Base-by-base conservation (phyloP, 352 stramenopile species). In the Pythium dissimile region DNA sequence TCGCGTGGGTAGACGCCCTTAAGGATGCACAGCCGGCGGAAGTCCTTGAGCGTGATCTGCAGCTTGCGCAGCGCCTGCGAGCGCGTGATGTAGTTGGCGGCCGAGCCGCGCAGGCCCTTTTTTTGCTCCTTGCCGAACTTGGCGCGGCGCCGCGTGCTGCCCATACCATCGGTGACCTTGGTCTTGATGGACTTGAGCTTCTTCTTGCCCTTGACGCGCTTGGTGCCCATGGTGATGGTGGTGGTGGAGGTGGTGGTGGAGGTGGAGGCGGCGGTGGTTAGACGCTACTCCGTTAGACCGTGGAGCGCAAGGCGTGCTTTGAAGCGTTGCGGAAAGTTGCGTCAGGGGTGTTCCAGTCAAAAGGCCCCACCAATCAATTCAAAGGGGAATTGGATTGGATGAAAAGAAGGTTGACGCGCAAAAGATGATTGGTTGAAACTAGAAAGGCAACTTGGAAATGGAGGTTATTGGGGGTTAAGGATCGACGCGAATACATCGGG, bases 1-100 rank as follows among this genome's bases (percentile, higher is more conserved):
- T 99, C 94, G 47, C 97, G 84, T 20, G 97, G 97, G 80, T 99
- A 99, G 34, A 99, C 96, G 35, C 97, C 97, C 76, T 99, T 99
- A 38, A 99, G 80, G 69, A 99, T 99, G 71, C 97, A 99, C 1
- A 99, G 76, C 5, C 97, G 87, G 32, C 95, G 87, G 81, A 99
- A 99, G 64, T 99, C 97, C 71, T 98, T 98, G 51, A 99, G 85
- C 46, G 92, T 95, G 35, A 99, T 84, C 72, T 98, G 91, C 56
- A 98, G 78, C 49, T 89, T 87, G 67, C 98, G 98, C 41, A 99
- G 75, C 34, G 94, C 95, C 59, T 96, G 86, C 12, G 80, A 89
- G 39, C 97, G 88, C 46, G 93, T 98, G 58, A 99, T 97, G 86
- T 98, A 99, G 69, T 97, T 97, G 59, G 94, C 93, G 0, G 81